These are phyloP conservation scores for Glarea lozoyensis DNA, from an alignment of 495 filamentous ascomycete genomes.

Conservation along the genomic window DNA sequence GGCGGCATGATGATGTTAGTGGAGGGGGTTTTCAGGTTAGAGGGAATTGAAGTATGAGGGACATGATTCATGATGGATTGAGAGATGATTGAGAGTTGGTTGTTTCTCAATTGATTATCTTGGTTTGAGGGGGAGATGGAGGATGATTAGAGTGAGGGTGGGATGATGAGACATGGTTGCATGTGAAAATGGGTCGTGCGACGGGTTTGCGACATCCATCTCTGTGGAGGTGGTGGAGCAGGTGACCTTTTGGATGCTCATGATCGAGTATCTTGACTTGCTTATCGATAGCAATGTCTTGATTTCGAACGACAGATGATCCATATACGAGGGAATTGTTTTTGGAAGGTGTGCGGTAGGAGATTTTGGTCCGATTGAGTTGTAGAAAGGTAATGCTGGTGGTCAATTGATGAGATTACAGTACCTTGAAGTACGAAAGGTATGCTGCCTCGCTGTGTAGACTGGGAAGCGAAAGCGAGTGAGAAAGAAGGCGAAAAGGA, in stretches of 20 bases:
- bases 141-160: neutral
- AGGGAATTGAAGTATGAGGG: neutral
- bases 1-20: neutral
- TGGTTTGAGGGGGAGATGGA: neutral
- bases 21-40: neutral
- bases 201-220: too few relatives aligned
- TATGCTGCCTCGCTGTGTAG: too few relatives aligned
- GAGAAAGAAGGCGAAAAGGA: too few relatives aligned
- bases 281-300: neutral
- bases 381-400: too few relatives aligned
- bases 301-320: conserved; percentile 12
- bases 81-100: neutral
- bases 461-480: too few relatives aligned
- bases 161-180: neutral
- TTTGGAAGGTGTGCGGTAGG: neutral
- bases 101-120: neutral
- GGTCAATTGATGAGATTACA: too few relatives aligned
- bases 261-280: neutral
- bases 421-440: too few relatives aligned
- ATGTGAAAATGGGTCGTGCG: neutral
- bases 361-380: neutral
- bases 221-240: too few relatives aligned
- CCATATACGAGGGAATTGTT: conserved; percentile 5
- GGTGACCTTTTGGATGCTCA: neutral
- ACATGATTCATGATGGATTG: neutral